Conservation (phyloP, 1,139 yeast species). For the Meyerozyma smithsonii region DNA sequence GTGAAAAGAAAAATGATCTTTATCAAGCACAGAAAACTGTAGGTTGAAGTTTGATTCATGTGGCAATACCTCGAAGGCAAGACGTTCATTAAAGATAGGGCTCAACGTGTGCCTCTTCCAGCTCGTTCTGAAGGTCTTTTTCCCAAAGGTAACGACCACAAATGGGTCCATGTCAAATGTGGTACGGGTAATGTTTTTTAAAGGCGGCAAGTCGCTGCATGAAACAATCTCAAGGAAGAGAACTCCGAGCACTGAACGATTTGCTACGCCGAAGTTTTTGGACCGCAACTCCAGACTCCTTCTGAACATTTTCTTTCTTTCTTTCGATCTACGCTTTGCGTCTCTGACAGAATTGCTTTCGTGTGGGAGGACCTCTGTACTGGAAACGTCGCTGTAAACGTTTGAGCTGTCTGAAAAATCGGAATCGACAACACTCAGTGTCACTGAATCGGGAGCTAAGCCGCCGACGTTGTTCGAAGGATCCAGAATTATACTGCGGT, state of each 20-base stretch:
- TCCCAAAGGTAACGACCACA: conserved; percentile 87
- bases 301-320: conserved; percentile 5
- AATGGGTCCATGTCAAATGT: conserved; percentile 97
- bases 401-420: conserved; percentile 20
- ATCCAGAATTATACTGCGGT: not conserved
- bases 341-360: conserved; percentile 1
- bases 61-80: conserved; percentile 71
- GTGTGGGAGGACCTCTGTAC: conserved; percentile 3
- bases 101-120: conserved; percentile 79
- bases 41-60: conserved; percentile 64
- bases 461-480: not conserved
- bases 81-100: conserved; percentile 77
- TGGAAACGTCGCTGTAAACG: conserved; percentile 12
- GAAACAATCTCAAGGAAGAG: conserved; percentile 70
- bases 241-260: conserved; percentile 60
- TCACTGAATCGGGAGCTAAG: conserved; percentile 3
- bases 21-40: conserved; percentile 72
- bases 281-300: not conserved
- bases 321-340: conserved; percentile 6
- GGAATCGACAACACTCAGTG: conserved; percentile 2
- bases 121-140: conserved; percentile 80
- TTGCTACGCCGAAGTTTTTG: conserved; percentile 27
- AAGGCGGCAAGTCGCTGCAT: conserved; percentile 68
- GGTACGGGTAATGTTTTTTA: conserved; percentile 55
- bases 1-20: conserved; percentile 76